phyloP scores from a whole-genome alignment of 345 rosid genomes.

The Erysimum cheiranthoides region DNA sequence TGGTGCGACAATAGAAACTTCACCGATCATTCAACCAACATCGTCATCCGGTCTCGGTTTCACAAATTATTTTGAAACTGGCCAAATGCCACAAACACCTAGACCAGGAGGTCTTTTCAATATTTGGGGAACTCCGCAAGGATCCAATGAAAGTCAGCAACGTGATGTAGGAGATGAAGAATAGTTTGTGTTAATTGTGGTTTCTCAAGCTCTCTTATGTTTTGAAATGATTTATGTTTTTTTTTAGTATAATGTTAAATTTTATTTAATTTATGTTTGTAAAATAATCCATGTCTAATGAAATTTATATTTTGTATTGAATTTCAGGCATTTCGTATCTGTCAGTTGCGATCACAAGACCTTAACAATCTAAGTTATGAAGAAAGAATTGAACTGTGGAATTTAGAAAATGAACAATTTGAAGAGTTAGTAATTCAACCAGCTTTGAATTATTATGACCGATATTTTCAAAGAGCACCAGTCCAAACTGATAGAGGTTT shows the following conservation, averaged over 20 bases:
- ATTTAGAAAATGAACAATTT: no score
- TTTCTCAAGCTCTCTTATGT: neutral
- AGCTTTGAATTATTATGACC: neutral
- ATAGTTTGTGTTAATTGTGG: no score
- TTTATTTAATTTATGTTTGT: neutral
- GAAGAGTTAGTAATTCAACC: no score
- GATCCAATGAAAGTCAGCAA: neutral
- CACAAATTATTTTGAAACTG: neutral
- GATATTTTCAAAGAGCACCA: no score
- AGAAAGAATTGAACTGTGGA: no score
- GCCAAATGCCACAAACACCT: neutral
- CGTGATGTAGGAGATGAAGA: neutral
- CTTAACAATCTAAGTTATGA: no score
- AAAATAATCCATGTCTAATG: no score
- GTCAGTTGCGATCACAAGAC: no score
- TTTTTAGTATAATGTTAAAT: neutral
- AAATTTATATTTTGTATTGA: no score
- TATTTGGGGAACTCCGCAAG: neutral
- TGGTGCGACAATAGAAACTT: neutral
- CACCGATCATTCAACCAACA: neutral
- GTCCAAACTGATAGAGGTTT: no score
- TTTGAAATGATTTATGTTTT: neutral
- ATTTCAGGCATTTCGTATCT: no score
- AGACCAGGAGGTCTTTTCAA: neutral
- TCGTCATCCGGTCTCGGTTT: neutral